A percentile compares a stretch with the other conserved stretches of the same genome.
These are phyloP conservation scores for Pseudoneurospora amorphoporcata DNA, from an alignment of 495 filamentous ascomycete species.

Conservation along the genomic window DNA sequence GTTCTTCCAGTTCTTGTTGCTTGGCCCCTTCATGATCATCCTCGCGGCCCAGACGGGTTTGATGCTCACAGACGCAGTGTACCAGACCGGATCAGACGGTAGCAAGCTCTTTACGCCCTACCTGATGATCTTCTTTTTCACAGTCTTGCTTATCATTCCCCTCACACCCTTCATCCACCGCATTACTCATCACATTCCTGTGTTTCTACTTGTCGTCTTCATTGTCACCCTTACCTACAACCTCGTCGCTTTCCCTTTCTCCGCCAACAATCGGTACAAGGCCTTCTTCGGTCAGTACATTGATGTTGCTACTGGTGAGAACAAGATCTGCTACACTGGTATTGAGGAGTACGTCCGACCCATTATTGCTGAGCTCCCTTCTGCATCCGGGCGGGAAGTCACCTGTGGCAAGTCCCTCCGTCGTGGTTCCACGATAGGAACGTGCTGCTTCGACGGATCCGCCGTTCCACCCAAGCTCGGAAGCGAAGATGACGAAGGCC, in stretches of 20 bases:
- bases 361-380: conserved; percentile 59
- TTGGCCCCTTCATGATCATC: conserved; percentile 66
- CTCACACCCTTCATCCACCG: conserved; percentile 79
- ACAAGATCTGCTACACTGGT: conserved; percentile 59
- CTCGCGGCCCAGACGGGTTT: conserved; percentile 65
- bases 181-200: conserved; percentile 70
- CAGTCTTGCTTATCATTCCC: conserved; percentile 66
- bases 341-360: conserved; percentile 59
- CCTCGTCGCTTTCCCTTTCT: conserved; percentile 81
- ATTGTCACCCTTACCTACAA: conserved; percentile 77
- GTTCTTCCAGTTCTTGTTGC: conserved; percentile 73
- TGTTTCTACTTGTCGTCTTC: conserved; percentile 64
- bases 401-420: conserved; percentile 27
- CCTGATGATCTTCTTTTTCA: conserved; percentile 53
- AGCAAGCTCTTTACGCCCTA: conserved; percentile 57
- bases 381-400: conserved; percentile 50
- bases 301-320: conserved; percentile 62
- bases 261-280: conserved; percentile 65
- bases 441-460: conserved; percentile 59
- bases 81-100: conserved; percentile 76
- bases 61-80: conserved; percentile 57
- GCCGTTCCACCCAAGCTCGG: conserved; percentile 45
- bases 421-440: conserved; percentile 36
- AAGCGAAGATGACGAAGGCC: conserved; percentile 24
- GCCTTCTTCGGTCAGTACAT: conserved; percentile 77